A percentile compares a stretch with the other conserved stretches of the same genome.
Evolutionary conservation across 108 stramenopile genomes (phyloP).

Genomic region (Stephanodiscus minutulus): DNA sequence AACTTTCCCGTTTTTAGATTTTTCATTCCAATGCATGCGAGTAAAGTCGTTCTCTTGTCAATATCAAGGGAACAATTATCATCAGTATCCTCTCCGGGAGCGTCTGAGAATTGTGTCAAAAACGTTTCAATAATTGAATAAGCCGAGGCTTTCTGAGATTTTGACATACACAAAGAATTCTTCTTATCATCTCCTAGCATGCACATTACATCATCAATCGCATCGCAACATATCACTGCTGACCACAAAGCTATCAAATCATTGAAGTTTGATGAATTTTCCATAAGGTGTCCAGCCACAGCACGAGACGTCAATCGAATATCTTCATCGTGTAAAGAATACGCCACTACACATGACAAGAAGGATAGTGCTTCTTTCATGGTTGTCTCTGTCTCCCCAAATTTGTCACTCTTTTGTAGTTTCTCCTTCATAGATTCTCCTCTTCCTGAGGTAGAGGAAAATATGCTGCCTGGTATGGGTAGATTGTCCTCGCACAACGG

Average conservation of each 20-base stretch:
- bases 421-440: background rate
- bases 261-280: constrained; percentile 49
- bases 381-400: constrained; percentile 1
- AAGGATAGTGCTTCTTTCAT: constrained; percentile 47
- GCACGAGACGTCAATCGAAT: constrained; percentile 49
- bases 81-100: background rate
- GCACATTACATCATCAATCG: constrained; percentile 15
- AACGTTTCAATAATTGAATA: constrained; percentile 13
- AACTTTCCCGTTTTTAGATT: constrained; percentile 15
- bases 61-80: background rate
- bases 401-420: background rate
- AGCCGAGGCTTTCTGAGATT: constrained; percentile 8
- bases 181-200: background rate
- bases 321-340: constrained; percentile 35
- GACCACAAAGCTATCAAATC: constrained; percentile 32
- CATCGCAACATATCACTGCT: constrained; percentile 27
- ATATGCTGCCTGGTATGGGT: constrained; percentile 6
- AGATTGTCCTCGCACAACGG: constrained; percentile 39
- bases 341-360: constrained; percentile 37
- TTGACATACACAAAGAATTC: background rate
- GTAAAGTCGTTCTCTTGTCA: constrained; percentile 12
- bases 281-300: constrained; percentile 57
- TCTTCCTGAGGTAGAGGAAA: constrained; percentile 6
- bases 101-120: constrained; percentile 5
- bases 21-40: constrained; percentile 19